Percentiles rank a stretch among this genome's conserved stretches.
phyloP scores from a whole-genome alignment of 1,139 yeast genomes.

The Nakaseomyces glabratus region DNA sequence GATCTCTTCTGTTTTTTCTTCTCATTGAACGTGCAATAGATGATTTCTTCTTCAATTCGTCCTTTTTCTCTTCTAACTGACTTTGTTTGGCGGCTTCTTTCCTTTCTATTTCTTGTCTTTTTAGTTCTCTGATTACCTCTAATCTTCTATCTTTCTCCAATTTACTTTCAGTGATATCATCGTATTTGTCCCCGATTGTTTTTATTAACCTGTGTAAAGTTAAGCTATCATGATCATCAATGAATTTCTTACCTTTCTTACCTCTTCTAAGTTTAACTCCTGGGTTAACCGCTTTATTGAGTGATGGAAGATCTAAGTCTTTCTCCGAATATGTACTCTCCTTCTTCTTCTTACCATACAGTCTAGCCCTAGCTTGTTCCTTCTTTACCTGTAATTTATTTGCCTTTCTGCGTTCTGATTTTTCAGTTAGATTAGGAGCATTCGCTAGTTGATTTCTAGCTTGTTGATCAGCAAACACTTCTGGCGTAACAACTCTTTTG shows the following conservation, averaged over 20 bases:
- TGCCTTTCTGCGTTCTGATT: constrained; percentile 44
- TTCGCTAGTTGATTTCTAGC: constrained; percentile 57
- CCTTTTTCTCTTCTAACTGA: constrained; percentile 68
- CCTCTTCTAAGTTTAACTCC: constrained; percentile 74
- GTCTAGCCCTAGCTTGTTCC: constrained; percentile 52
- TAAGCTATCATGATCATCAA: constrained; percentile 61
- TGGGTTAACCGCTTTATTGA: constrained; percentile 77
- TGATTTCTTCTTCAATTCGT: constrained; percentile 64
- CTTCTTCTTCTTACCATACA: constrained; percentile 63
- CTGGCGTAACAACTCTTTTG: constrained; percentile 53
- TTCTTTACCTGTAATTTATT: constrained; percentile 50
- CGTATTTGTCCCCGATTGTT: constrained; percentile 74
- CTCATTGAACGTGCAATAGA: constrained; percentile 57
- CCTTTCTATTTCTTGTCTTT: constrained; percentile 76
- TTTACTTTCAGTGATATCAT: constrained; percentile 77
- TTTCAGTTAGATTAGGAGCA: constrained; percentile 58
- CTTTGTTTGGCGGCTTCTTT: constrained; percentile 63
- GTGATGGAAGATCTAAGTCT: constrained; percentile 66
- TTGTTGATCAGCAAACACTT: constrained; percentile 51
- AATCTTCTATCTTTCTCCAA: constrained; percentile 81
- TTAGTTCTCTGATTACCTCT: constrained; percentile 81
- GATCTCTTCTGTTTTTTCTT: constrained; percentile 58
- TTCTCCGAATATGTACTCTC: constrained; percentile 60
- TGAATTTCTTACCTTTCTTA: constrained; percentile 88
- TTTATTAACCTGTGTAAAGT: constrained; percentile 60